A percentile compares a stretch with the other conserved stretches of the same genome.
Evolutionary conservation across 2,329 filamentous ascomycete genomes (phyloP).

Genomic region (Phyllosticta paracitricarpa): DNA sequence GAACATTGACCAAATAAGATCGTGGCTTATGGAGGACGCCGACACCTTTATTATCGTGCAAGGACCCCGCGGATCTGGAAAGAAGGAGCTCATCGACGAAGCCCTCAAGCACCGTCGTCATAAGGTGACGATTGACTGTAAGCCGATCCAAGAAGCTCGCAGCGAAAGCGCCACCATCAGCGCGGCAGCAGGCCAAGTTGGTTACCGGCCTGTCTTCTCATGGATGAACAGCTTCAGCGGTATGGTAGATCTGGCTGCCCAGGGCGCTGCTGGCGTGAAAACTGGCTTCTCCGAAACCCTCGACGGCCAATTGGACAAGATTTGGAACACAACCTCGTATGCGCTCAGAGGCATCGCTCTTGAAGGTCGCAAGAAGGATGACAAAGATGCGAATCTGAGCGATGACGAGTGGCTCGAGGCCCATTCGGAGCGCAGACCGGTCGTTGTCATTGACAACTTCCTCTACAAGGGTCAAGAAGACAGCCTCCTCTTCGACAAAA

Average conservation of each 20-base stretch:
- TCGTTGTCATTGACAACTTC: constrained; percentile 89
- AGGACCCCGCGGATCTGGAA: constrained; percentile 83
- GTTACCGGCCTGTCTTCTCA: constrained; percentile 86
- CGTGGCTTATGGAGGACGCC: constrained; percentile 77
- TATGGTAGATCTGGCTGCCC: constrained; percentile 82
- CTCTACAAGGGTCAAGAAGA: constrained; percentile 57
- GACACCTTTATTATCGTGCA: constrained; percentile 93
- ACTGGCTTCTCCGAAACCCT: constrained; percentile 89
- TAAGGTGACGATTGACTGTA: constrained; percentile 83
- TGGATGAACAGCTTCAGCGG: constrained; percentile 95
- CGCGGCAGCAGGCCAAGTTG: constrained; percentile 70
- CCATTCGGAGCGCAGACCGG: constrained; percentile 71
- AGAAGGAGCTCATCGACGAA: constrained; percentile 80
- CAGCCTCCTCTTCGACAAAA: constrained; percentile 40
- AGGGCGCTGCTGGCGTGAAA: constrained; percentile 89
- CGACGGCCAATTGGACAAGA: constrained; percentile 81
- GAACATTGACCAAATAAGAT: constrained; percentile 70
- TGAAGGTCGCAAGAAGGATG: constrained; percentile 56
- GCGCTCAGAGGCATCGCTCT: constrained; percentile 73
- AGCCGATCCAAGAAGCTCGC: constrained; percentile 80
- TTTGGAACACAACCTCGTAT: constrained; percentile 70
- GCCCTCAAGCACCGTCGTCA: constrained; percentile 66
- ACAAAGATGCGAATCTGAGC: constrained; percentile 60
- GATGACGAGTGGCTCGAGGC: constrained; percentile 86
- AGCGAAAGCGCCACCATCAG: constrained; percentile 81